A percentile compares a stretch with the other conserved stretches of the same genome.
Evolutionary conservation across 306 rosid species (phyloP).

Genomic region (Aeschynomene evenia): DNA sequence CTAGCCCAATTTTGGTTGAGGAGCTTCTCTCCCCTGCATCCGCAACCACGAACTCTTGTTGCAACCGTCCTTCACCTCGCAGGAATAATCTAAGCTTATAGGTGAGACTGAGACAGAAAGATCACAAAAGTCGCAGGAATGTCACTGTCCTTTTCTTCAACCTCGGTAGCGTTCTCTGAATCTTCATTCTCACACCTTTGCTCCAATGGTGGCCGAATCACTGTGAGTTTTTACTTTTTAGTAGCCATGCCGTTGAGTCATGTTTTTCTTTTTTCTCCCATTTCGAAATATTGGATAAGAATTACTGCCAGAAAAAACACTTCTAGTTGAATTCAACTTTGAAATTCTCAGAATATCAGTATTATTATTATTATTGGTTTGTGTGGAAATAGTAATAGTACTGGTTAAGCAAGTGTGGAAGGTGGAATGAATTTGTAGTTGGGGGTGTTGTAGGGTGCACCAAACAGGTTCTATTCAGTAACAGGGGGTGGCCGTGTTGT

Average conservation of each 20-base stretch:
- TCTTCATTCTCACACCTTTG: conserved; percentile 35
- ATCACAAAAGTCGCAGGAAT: conserved; percentile 22
- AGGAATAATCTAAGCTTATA: neutral
- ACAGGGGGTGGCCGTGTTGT: conserved; percentile 25
- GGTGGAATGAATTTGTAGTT: neutral
- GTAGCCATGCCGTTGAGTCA: neutral
- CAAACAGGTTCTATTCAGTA: conserved; percentile 27
- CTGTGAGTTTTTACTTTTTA: conserved; percentile 41
- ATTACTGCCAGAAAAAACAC: neutral
- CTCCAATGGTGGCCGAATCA: conserved; percentile 30
- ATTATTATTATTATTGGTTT: neutral
- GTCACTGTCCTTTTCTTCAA: conserved; percentile 44
- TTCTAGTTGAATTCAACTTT: neutral
- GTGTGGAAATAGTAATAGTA: neutral
- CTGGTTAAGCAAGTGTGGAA: neutral
- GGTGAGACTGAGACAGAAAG: neutral
- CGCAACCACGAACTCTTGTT: neutral
- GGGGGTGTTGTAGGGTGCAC: conserved; percentile 40
- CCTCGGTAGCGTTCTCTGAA: conserved; percentile 32
- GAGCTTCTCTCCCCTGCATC: conserved; percentile 14
- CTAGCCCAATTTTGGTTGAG: neutral
- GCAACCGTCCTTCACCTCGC: conserved; percentile 24
- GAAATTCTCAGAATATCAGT: neutral
- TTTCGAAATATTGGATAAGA: neutral
- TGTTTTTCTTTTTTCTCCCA: neutral